Evolutionary conservation across 768 basidiomycete species (phyloP), one percentile per base, ranked within the genome.

Genomic region (Auricularia cornea): DNA sequence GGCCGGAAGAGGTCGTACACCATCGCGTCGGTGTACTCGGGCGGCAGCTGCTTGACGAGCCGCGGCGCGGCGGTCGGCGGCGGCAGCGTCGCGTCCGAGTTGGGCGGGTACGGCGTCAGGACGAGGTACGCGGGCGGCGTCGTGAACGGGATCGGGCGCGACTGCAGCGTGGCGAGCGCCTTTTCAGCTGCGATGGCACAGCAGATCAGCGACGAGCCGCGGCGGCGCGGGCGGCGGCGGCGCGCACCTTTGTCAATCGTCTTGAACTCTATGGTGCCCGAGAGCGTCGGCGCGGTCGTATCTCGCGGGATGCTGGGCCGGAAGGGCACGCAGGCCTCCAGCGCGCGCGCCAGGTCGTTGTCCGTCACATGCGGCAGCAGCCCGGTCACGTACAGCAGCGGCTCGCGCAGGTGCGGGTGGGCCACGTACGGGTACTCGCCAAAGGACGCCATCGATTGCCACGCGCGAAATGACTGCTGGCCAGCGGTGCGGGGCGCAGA

Each of bases 1-100:
- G 87, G 85, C 29, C 92, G 82, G 76, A 93, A 94, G 52, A 94
- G 78, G 70, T 94, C 92, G 71, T 90, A 97, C 2, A 97, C 79
- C 62, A 85, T 81, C 0, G 82, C 83, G 65, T 94, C 88, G 11
- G 83, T 82, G 73, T 79, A 89, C 12, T 77, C 80, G 3, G 76
- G 72, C 1, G 92, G 91, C 20, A 96, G 84, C 66, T 93, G 89
- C 73, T 94, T 94, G 67, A 96, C 83, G 41, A 94, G 79, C 38
- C 92, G 85, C 2, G 92, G 90, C 23, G 82, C 77, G 11, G 93
- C 92, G 30, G 81, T 84, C 0, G 91, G 89, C 2, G 88, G 84
- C 0, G 92, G 89, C 20, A 92, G 79, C 0, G 86, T 81, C 2
- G 87, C 86, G 4, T 90, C 87, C 3, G 89, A 88, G 52, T 77